These are phyloP conservation scores for Diplocarpon mali DNA, from an alignment of 2,329 filamentous ascomycete species.

Conservation along the genomic window DNA sequence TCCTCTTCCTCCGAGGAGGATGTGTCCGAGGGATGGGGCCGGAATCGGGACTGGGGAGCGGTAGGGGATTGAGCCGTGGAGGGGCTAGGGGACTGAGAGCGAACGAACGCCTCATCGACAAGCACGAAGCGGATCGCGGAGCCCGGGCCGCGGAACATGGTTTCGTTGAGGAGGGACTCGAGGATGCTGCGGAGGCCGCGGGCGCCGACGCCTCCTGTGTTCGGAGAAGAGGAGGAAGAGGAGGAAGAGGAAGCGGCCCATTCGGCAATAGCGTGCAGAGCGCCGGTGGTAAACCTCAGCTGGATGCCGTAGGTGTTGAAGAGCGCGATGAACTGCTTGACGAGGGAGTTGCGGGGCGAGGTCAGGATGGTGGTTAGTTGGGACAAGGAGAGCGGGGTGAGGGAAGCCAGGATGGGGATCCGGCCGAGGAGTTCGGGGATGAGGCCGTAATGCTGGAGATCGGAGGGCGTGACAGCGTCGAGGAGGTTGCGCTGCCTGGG, in stretches of 20 bases:
- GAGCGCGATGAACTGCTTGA: slow-evolving; percentile 79
- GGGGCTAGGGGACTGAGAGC: slow-evolving; percentile 5
- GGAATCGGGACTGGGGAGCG: not conserved
- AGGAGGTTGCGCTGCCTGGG: slow-evolving; percentile 4
- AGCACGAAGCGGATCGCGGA: slow-evolving; percentile 56
- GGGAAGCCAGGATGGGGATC: slow-evolving; percentile 78
- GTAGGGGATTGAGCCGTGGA: no score
- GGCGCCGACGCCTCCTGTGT: slow-evolving; percentile 52
- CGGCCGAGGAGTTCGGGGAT: slow-evolving; percentile 96
- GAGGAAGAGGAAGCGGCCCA: slow-evolving; percentile 13
- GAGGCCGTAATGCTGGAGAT: slow-evolving; percentile 78
- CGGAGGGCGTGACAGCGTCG: slow-evolving; percentile 56
- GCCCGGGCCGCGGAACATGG: slow-evolving; percentile 67
- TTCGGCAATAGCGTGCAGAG: slow-evolving; percentile 71
- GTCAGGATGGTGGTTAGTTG: slow-evolving; percentile 80
- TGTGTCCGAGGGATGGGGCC: slow-evolving; percentile 31
- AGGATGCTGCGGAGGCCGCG: slow-evolving; percentile 70
- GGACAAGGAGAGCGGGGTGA: slow-evolving; percentile 58
- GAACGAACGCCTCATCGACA: slow-evolving; percentile 47
- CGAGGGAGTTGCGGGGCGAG: slow-evolving; percentile 78
- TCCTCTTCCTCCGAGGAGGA: slow-evolving; percentile 52
- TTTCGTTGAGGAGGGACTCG: slow-evolving; percentile 66
- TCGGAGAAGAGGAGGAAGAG: slow-evolving; percentile 32
- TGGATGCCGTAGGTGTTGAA: slow-evolving; percentile 67
- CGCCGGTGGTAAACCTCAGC: slow-evolving; percentile 70